Evolutionary conservation across 139 green algal genomes (phyloP), one percentile per base, ranked within the genome.

Genomic region (Raphidocelis subcapitata): DNA sequence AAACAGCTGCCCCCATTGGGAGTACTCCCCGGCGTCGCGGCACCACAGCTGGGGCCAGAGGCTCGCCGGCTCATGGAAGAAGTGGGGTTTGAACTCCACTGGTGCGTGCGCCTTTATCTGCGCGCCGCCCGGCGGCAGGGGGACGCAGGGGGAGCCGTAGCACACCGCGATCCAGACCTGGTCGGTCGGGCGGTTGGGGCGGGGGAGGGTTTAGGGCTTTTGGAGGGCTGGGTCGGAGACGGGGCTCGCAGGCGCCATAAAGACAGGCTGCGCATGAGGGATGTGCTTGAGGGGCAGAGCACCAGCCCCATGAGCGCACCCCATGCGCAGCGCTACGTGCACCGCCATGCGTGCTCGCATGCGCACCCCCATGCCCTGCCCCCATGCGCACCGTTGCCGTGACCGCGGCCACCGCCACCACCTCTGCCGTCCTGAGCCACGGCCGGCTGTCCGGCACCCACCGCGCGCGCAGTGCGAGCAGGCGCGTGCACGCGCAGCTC

Each of bases 91-190:
- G 41, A 49, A 49, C 8, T 49, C 8, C 8, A 20, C 8, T 8
- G 15, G 15, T 0, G n/a, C 21, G 29, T 5, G n/a, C 0, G 56
- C 56, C 26, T n/a, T 37, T 26, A 63, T 15, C 8, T 5, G 29
- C 5, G 23, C 1, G 59, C 26, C 28, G 31, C 1, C 12, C 28
- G 59, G 59, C 1, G 59, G 59, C 15, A 65, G 29, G 16, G 59
- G 32, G 16, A 21, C 16, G 59, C 59, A 65, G 59, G 59, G 59
- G 3, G 59, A 65, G 31, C 3, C 31, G 59, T 65, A 65, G 59
- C 59, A 65, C 15, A 47, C 59, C 3, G 8, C 15, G 29, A 65
- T 4, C 59, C 59, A 65, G 15, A 65, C 28, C 59, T 65, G 59
- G 16, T 26, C 16, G 59, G 5, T 5, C 10, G 2, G 59, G 28